Evolutionary conservation across 257 asterid species (phyloP).

Genomic region (Buddleja alternifolia): DNA sequence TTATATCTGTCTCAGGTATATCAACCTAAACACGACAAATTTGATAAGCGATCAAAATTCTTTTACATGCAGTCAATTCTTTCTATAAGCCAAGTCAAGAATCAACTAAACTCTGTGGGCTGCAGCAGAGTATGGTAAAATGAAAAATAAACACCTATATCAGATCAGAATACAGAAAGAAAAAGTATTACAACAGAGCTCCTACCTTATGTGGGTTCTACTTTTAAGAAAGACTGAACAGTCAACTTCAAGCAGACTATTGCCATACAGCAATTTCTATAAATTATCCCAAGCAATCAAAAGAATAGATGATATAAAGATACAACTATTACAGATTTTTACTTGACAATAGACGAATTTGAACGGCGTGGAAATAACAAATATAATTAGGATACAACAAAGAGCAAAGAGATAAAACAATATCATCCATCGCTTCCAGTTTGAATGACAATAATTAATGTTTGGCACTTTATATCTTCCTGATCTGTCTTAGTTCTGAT

Average conservation of each 20-base stretch:
- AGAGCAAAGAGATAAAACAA: conserved; percentile 1
- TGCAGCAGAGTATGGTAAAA: not conserved
- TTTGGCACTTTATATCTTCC: not conserved
- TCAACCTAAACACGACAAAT: not conserved
- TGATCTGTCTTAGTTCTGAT: no score
- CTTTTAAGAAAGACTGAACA: not conserved
- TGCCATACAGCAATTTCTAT: not conserved
- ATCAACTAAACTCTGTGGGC: not conserved
- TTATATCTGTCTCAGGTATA: not conserved
- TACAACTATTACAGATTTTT: not conserved
- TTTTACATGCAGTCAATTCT: not conserved
- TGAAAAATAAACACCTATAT: not conserved
- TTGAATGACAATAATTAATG: not conserved
- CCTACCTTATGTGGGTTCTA: not conserved
- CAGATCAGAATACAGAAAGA: not conserved
- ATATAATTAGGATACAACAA: not conserved
- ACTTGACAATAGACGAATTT: not conserved
- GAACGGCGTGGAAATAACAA: not conserved
- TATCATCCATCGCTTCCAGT: not conserved
- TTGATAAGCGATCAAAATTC: not conserved
- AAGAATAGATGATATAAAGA: not conserved
- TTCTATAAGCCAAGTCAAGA: not conserved
- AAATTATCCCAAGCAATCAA: conserved; percentile 9
- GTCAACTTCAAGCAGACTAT: not conserved
- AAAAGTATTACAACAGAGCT: not conserved